A percentile compares a stretch with the other conserved stretches of the same genome.
Conservation (phyloP, 768 basidiomycete genomes). For the Agaricus blazei region DNA sequence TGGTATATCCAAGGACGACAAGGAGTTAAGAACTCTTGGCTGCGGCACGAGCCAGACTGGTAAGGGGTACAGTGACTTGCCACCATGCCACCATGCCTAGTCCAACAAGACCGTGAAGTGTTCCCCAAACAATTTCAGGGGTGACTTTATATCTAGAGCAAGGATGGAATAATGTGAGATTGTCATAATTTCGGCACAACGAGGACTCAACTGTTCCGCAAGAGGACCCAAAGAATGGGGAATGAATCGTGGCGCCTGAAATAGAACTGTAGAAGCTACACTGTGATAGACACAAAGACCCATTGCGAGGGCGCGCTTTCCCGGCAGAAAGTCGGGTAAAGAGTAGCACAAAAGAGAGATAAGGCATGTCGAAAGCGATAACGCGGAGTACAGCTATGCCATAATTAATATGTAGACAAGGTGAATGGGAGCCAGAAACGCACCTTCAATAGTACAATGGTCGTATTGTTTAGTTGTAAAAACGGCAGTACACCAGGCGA, state of each 20-base stretch:
- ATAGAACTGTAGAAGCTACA: slow-evolving; percentile 66
- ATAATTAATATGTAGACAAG: not conserved
- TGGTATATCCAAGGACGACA: too few species aligned
- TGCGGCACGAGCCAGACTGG: slow-evolving; percentile 29
- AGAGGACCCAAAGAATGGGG: slow-evolving; percentile 61
- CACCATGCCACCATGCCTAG: slow-evolving; percentile 77
- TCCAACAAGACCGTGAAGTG: slow-evolving; percentile 65
- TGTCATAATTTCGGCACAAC: too few species aligned
- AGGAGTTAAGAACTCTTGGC: not conserved
- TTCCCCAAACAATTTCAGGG: slow-evolving; percentile 72
- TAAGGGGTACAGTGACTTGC: slow-evolving; percentile 64
- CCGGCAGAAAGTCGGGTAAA: slow-evolving; percentile 80
- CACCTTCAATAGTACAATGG: slow-evolving; percentile 72
- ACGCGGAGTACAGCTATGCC: slow-evolving; percentile 60
- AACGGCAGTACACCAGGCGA: slow-evolving; percentile 63
- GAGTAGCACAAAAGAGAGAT: slow-evolving; percentile 57
- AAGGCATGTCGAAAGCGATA: slow-evolving; percentile 58
- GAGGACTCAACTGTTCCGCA: slow-evolving; percentile 51
- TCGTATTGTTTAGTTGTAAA: slow-evolving; percentile 78
- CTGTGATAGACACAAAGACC: slow-evolving; percentile 74
- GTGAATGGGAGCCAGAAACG: not conserved
- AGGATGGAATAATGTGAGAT: not conserved
- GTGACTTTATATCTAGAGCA: slow-evolving; percentile 50
- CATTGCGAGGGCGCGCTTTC: slow-evolving; percentile 79
- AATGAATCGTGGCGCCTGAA: slow-evolving; percentile 74